Evolutionary conservation across 169 alveolate genomes (phyloP), one percentile per base, ranked within the genome.

Genomic region (Plasmodium malariae): DNA sequence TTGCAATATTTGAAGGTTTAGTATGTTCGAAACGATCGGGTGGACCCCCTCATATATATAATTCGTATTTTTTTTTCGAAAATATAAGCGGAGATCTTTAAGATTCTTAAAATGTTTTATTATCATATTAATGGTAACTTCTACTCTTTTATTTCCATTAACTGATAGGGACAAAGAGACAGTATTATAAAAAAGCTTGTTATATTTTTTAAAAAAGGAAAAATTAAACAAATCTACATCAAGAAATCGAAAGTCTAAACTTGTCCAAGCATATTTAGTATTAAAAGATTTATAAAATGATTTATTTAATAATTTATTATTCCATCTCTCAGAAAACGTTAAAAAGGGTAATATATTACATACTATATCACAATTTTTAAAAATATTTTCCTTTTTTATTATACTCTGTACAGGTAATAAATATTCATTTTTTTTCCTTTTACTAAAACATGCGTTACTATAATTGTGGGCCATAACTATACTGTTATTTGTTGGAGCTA

Each of bases 41-140:
- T 80, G 90, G 1, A 80, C 80, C 4, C 90, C 83, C 57, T 80
- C 90, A 49, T 65, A 80, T n/a, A 80, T 80, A 32, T 30, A 80
- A 28, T 48, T 80, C 3, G 69, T 34, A 57, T 80, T 48, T 67
- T 80, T 45, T 63, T 80, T 80, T 40, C 90, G 19, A 24, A 69
- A 80, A 40, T 80, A 80, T 37, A 80, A 7, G 12, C 90, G 67
- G 0, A 80, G 32, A 30, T 80, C 90, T 49, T 48, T 80, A 17
- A 80, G 34, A 1, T 69, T 30, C 17, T 54, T 49, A 55, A 80
- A 80, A 49, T 80, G 49, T 0, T 49, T 65, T 12, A 80, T 17
- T 14, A 43, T 43, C 12, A 80, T 49, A n/a, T 80, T 30, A 2
- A 80, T 63, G 14, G 24, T 51, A 12, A n/a, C 14, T 57, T 49